Evolutionary conservation across 768 basidiomycete genomes (phyloP).

Genomic region (Pleurotus cornucopiae): DNA sequence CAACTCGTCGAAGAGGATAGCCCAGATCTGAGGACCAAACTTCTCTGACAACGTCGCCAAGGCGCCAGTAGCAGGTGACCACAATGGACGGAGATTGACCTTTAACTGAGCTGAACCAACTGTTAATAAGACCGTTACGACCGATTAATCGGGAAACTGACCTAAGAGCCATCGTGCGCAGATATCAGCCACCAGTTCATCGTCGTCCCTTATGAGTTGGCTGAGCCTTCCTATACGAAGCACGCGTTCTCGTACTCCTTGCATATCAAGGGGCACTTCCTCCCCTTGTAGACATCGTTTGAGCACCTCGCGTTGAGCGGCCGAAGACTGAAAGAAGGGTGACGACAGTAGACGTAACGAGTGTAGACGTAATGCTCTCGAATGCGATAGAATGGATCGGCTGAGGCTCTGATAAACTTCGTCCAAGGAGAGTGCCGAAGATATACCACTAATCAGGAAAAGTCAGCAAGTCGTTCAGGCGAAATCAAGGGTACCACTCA

Average conservation of each 20-base stretch:
- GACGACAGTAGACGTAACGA: constrained; percentile 63
- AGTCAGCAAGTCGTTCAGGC: background rate
- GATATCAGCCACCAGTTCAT: constrained; percentile 56
- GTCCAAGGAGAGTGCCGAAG: constrained; percentile 31
- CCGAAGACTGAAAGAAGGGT: constrained; percentile 36
- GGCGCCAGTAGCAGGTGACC: constrained; percentile 75
- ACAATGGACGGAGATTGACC: constrained; percentile 87
- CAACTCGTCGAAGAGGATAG: constrained; percentile 61
- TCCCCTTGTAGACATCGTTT: constrained; percentile 77
- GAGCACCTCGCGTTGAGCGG: constrained; percentile 47
- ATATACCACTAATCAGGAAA: background rate
- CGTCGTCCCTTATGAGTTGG: constrained; percentile 52
- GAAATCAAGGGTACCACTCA: constrained; percentile 18
- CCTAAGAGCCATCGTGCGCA: constrained; percentile 72
- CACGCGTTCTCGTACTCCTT: constrained; percentile 82
- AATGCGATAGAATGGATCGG: constrained; percentile 66
- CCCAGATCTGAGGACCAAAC: constrained; percentile 76
- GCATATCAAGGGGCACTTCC: constrained; percentile 69
- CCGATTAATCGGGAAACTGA: constrained; percentile 24
- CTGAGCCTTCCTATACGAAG: constrained; percentile 72
- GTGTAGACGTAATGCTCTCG: constrained; percentile 57
- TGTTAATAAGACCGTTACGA: background rate
- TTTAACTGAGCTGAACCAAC: constrained; percentile 72
- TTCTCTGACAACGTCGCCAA: constrained; percentile 47
- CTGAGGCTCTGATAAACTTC: constrained; percentile 51